Conservation (phyloP, 768 basidiomycete species). For the Mycena filopes region DNA sequence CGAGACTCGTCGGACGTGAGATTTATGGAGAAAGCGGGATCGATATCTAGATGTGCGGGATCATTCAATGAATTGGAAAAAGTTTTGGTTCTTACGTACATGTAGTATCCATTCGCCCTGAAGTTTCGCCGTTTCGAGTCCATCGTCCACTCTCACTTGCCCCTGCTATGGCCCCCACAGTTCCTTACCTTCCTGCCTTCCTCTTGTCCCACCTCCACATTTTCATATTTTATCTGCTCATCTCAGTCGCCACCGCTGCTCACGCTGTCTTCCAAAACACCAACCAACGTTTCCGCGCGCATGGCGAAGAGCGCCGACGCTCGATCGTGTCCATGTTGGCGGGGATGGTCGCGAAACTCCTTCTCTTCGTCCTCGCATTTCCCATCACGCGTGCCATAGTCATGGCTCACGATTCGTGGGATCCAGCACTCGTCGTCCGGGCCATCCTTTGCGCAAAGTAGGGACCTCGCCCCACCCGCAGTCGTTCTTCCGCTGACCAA, state of each 20-base stretch:
- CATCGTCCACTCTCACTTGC: too few species aligned
- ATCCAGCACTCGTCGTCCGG: background rate
- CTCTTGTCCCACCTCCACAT: background rate
- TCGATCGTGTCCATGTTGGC: slow-evolving; percentile 17
- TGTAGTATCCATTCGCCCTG: too few species aligned
- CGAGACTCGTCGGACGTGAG: too few species aligned
- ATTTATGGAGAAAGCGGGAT: too few species aligned
- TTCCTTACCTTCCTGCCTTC: too few species aligned
- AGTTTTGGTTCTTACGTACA: too few species aligned
- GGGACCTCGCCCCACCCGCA: too few species aligned
- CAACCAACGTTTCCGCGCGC: slow-evolving; percentile 13
- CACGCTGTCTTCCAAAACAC: background rate
- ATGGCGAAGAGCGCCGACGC: slow-evolving; percentile 18
- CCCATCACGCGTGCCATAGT: slow-evolving; percentile 4
- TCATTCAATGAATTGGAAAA: too few species aligned
- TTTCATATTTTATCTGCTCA: slow-evolving; percentile 1
- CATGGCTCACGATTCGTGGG: background rate
- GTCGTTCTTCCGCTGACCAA: background rate
- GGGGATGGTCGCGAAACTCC: background rate
- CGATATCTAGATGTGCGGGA: too few species aligned
- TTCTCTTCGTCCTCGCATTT: slow-evolving; percentile 8
- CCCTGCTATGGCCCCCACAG: too few species aligned
- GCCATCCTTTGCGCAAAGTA: slow-evolving; percentile 2
- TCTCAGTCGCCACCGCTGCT: background rate
- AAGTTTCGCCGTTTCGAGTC: too few species aligned